Base-by-base conservation (phyloP, 2,329 filamentous ascomycete species). In the Seiridium unicorne region DNA sequence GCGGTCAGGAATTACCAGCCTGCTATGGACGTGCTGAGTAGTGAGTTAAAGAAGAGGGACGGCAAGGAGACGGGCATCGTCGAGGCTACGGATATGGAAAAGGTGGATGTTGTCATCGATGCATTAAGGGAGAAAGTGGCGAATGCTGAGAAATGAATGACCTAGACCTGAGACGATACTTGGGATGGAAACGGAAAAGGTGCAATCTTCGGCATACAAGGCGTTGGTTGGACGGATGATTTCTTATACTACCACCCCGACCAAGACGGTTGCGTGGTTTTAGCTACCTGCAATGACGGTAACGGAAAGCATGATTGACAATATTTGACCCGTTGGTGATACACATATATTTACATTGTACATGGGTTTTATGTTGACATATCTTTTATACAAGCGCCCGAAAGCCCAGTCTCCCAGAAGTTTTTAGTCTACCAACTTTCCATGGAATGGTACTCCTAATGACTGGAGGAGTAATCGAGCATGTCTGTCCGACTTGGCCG, bases 1-100 rank as follows among this genome's bases (percentile, higher is more conserved):
- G 90, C 87, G 4, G 85, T 92, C 58, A 84, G 95, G 72, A 99
- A 99, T 75, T 96, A 92, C 74, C 94, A 97, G 78, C 90, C 92
- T 1, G 89, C 89, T 34, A 82, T 94, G 76, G 89, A 92, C 72
- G 79, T 82, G 32, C 79, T 93, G 62, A 85, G 88, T 1, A 80
- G 83, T 42, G 84, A 89, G 68, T 77, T 90, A 69, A 76, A 74
- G 26, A 84, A 85, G 68, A 74, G 79, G 53, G 48, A 53, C 10
- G 84, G 86, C 55, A 83, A 86, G 70, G 74, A 76, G 5, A 79
- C 81, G 36, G 79, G 74, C 18, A 87, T 86, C 66, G 77, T 94
- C n/a, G 90, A 97, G 70, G 92, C 94, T 0, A 80, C 77, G 26
- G 88, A 97, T 73, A 98, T 98, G 95, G 90, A 93, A 57, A 88